Percentiles rank a stretch among this genome's conserved stretches.
phyloP scores from a whole-genome alignment of 257 asterid genomes.

The Solanum bulbocastanum region DNA sequence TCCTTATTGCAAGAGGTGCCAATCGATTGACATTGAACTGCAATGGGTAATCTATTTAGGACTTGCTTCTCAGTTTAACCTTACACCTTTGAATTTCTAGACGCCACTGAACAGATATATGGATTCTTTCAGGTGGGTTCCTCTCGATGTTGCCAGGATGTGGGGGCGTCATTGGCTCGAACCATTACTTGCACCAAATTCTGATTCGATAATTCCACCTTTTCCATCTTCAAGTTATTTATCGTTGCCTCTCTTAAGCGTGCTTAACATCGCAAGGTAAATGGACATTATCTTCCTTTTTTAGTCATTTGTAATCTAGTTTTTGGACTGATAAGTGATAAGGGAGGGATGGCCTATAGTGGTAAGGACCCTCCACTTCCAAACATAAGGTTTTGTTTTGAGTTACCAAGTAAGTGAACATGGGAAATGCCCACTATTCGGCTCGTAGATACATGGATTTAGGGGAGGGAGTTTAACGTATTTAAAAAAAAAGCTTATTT shows the following conservation, averaged over 20 bases:
- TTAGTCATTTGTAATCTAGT: not conserved
- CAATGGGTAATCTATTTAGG: slow-evolving; percentile 56
- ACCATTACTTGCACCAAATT: slow-evolving; percentile 61
- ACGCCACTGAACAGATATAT: not conserved
- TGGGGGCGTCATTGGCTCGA: slow-evolving; percentile 99
- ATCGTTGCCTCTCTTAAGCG: slow-evolving; percentile 85
- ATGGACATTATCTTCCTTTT: not conserved
- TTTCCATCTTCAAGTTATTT: slow-evolving; percentile 81
- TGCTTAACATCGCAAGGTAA: slow-evolving; percentile 89
- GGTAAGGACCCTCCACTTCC: not conserved
- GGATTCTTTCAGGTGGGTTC: slow-evolving; percentile 79
- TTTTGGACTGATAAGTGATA: not conserved
- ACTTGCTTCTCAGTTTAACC: not conserved
- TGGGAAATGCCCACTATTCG: not conserved
- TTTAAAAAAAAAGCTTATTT: not conserved
- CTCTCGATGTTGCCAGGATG: slow-evolving; percentile 89
- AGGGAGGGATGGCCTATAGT: not conserved
- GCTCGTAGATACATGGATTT: not conserved
- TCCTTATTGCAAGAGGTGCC: slow-evolving; percentile 86
- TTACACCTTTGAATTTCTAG: not conserved
- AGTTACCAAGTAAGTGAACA: not conserved
- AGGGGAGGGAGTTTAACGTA: not conserved
- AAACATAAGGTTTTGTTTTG: not conserved
- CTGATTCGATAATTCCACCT: slow-evolving; percentile 46
- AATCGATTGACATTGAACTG: slow-evolving; percentile 83